Base-by-base conservation (phyloP, 345 rosid genomes). In the Citrus maxima region DNA sequence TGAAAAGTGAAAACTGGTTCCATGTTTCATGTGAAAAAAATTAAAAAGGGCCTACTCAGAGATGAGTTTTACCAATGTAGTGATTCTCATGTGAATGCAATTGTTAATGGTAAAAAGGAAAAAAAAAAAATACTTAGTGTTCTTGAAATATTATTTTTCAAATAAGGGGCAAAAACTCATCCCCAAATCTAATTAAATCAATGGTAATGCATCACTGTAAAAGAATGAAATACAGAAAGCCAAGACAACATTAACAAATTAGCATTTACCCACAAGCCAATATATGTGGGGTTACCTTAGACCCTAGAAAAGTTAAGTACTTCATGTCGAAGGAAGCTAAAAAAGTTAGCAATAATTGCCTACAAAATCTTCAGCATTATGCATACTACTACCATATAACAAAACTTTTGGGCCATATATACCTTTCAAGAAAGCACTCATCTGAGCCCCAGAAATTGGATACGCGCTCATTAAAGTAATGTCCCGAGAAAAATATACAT, bases 281-380 rank as follows among this genome's bases (percentile, higher is more conserved):
- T 24, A 5, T 14, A 34, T 22, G 8, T 6, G 18, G 27, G 35
- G 42, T 7, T 24, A 16, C 27, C 7, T 2, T 19, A 27, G 7
- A 27, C 27, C 7, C 7, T 19, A 27, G 7, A 27, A 21, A 35
- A 55, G 13, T 19, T 14, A 24, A 81, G 22, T 68, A n/a, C 88
- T 82, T 85, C 82, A 54, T 54, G 24, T 55, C 2, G 74, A 82
- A 82, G 88, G 32, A 85, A 85, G 80, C 77, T 51, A n/a, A 81
- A 78, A 78, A 78, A 75, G 60, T 7, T 28, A 13, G 24, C 74
- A 81, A 62, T 77, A 49, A 74, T 80, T 64, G 80, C 24, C 75
- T 37, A 38, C 13, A 59, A 74, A 46, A 51, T 72, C 37, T 42
- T 24, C 46, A 49, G 49, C 12, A 40, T 38, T 63, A 49, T 22